Evolutionary conservation across 2,329 filamentous ascomycete species (phyloP), one percentile per base, ranked within the genome.

Genomic region (Penicillium sp.): DNA sequence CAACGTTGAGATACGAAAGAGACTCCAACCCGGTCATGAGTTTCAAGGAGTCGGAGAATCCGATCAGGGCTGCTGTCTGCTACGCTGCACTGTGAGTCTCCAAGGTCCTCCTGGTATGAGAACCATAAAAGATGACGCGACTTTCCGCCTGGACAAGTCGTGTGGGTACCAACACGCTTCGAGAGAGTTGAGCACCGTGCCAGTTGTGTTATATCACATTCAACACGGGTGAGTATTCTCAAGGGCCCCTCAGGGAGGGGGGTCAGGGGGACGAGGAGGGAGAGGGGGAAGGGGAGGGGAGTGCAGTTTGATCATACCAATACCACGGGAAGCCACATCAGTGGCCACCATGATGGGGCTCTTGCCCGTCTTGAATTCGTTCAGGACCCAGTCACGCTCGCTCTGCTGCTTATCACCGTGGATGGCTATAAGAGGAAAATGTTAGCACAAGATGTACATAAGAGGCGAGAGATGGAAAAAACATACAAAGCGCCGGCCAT

Each of bases 271-370:
- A 71, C 52, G 51, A 55, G 58, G 57, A 59, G 56, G 54, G 52
- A 55, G 61, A 71, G 52, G 51, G 55, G 59, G 56, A 51, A 49
- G 49, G 50, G 66, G 66, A 60, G 66, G 67, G 72, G 71, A 68
- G 75, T 73, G 71, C 74, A 75, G 53, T 75, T 79, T 77, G 82
- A 86, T 91, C 89, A 95, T 94, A 96, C 93, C 93, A 77, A 98
- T 96, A 89, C 93, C 93, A 90, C 93, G 93, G 69, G 93, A 97
- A 76, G 93, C 93, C 76, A 98, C 93, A 69, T 97, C 93, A 59
- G 93, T 98, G 76, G 93, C 93, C 77, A 98, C 93, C 90, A 98
- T 95, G 83, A 98, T 95, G 69, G 93, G 93, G 77, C 89, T 95
- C 80, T 97, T 96, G 76, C 89, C 90, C 58, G 87, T 88, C 84